Percentiles rank a stretch among this genome's conserved stretches.
phyloP scores from a whole-genome alignment of 2,329 filamentous ascomycete genomes.

The Ophiognomonia clavigignenti-juglandacearum region DNA sequence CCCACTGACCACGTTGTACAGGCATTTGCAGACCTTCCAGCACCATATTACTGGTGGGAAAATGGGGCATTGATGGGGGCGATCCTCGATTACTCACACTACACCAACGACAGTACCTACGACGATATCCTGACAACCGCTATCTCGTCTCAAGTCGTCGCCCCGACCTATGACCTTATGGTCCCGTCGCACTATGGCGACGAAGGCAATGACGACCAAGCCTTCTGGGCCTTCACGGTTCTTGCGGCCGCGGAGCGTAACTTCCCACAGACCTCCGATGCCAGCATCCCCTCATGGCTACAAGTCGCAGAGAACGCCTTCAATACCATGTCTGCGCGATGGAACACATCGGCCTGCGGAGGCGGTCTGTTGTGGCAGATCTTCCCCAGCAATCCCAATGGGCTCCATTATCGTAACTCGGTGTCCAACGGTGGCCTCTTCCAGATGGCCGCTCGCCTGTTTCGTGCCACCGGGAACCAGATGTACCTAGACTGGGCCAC shows the following conservation, averaged over 20 bases:
- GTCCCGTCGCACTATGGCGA: conserved; percentile 48
- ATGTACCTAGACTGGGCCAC: conserved; percentile 64
- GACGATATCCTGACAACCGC: conserved; percentile 55
- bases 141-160: conserved; percentile 52
- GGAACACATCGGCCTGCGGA: conserved; percentile 62
- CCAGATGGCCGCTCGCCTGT: conserved; percentile 71
- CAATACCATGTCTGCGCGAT: conserved; percentile 63
- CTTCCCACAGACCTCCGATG: conserved; percentile 54
- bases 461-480: conserved; percentile 61
- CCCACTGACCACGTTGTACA: conserved; percentile 20
- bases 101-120: conserved; percentile 58
- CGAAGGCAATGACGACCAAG: conserved; percentile 71
- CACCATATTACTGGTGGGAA: conserved; percentile 68
- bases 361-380: conserved; percentile 83
- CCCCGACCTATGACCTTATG: conserved; percentile 57
- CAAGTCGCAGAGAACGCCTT: conserved; percentile 67
- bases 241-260: conserved; percentile 65
- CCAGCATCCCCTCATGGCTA: conserved; percentile 56
- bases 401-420: conserved; percentile 78
- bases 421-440: conserved; percentile 81
- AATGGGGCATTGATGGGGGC: conserved; percentile 61
- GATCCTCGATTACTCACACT: conserved; percentile 66
- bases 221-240: conserved; percentile 66
- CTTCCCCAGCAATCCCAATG: conserved; percentile 65
- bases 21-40: conserved; percentile 57